These are phyloP conservation scores for Tolypocladium cylindrosporum DNA, from an alignment of 2,329 filamentous ascomycete species.

Conservation along the genomic window DNA sequence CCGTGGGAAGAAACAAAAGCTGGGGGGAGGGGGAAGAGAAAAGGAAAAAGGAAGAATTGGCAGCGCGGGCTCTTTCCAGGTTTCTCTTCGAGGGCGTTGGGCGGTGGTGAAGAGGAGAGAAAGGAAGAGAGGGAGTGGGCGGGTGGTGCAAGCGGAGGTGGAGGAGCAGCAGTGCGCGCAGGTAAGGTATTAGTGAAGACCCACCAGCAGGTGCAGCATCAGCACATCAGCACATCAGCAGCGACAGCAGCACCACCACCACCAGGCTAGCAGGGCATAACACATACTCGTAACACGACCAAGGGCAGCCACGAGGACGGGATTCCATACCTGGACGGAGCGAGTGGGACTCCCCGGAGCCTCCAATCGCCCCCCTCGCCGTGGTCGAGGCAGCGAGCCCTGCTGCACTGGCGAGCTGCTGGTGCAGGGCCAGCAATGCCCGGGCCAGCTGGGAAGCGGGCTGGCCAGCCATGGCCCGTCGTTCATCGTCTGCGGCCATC, in stretches of 20 bases:
- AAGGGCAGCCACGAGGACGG: neutral
- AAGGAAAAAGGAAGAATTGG: constrained; percentile 8
- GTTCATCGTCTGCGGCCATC: too few relatives aligned
- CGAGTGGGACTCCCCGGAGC: neutral
- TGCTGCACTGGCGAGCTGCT: neutral
- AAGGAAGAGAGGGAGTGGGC: constrained; percentile 8
- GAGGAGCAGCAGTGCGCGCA: neutral
- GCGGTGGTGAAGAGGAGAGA: constrained; percentile 6
- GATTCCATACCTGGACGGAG: neutral
- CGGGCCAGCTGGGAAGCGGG: neutral
- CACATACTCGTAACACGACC: neutral
- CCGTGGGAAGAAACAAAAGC: constrained; percentile 1
- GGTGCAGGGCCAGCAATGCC: neutral
- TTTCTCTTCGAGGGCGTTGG: constrained; percentile 3
- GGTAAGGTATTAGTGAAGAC: too few relatives aligned
- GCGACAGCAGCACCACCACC: neutral
- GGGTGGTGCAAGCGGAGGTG: constrained; percentile 7
- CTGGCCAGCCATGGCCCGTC: neutral
- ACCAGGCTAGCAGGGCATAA: neutral
- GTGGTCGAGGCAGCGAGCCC: neutral
- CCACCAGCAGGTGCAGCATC: neutral
- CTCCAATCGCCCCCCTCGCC: neutral
- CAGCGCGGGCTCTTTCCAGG: constrained; percentile 6
- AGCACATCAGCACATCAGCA: neutral
- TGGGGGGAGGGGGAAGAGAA: constrained; percentile 3